Evolutionary conservation across 202 grass and related monocot species (phyloP), one percentile per base, ranked within the genome.

Genomic region (Panicum hallii): DNA sequence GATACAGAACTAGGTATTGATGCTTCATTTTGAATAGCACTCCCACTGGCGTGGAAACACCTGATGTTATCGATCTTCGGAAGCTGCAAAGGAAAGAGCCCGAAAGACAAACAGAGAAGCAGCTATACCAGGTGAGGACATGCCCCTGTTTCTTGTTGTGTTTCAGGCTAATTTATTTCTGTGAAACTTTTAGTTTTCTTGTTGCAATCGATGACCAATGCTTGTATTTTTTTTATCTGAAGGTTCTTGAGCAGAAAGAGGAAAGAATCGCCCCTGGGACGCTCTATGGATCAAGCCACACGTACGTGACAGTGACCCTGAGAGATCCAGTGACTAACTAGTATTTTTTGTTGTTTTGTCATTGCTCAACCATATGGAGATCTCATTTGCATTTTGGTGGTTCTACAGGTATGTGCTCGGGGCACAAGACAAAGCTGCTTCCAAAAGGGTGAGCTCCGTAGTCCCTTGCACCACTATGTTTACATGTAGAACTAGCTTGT

Each of bases 21-120:
- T 64, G 30, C 12, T 64, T 90, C 40, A 76, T 22, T 3, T 54
- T 65, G 7, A 54, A 81, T 77, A 97, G 95, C 84, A 97, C 95
- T 77, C 94, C 94, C 52, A 94, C 94, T 91, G 94, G 94, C n/a
- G 90, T 97, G 26, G 94, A 97, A 88, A 97, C 95, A 72, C 95
- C 95, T 78, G 95, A 94, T 70, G 92, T 94, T 17, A 97, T 97
- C 12, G 95, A 97, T 70, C 90, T 97, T 44, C 89, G 92, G 42
- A 97, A 97, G 82, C 92, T 86, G 71, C 92, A 94, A 48, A 87
- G 90, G 75, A 97, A 97, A 85, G 95, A 97, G 63, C 89, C 92
- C 20, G 92, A 94, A 75, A 94, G 72, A 81, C 87, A 80, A 64
- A 75, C 88, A 4, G 95, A 97, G 66, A 94, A 89, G 68, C 92